Evolutionary conservation across 306 rosid species (phyloP), one percentile per base, ranked within the genome.

Genomic region (Vigna reflexopilosa): DNA sequence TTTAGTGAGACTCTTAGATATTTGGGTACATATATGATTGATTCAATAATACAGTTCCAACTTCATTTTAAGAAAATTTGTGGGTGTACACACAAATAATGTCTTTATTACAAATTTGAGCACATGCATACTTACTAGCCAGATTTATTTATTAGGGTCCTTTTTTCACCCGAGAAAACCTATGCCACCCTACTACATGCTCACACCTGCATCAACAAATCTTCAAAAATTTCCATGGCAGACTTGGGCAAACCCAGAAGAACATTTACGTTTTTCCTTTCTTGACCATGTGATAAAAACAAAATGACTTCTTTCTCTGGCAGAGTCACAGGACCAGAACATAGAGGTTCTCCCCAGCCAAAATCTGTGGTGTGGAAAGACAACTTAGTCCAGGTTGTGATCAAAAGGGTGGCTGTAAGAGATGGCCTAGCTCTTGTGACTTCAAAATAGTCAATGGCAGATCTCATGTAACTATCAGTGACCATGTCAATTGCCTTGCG

Each of bases 331-430:
- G 96, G 97, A 22, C 96, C 96, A 6, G 96, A 90, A 58, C 85
- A 87, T 11, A 85, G 2, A 40, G 98, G 92, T 14, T 93, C 88
- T 11, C 93, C 98, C 98, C 97, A 93, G 0, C 97, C 98, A 17
- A 93, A 93, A 70, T 91, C 89, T 4, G 91, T 80, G 6, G 92
- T 77, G 78, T 90, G 93, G 9, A 93, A 90, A 51, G 90, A 73
- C 16, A 91, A 79, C 72, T 77, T 93, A 9, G 96, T 86, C 98
- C 97, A 93, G 50, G 97, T 85, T 45, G 93, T 91, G 66, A 91
- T 84, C 88, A 93, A 22, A 47, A 93, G 87, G 3, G 97, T 91
- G 3, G 89, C 91, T 2, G 91, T 71, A 38, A 95, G 67, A 3
- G 91, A 87, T 83, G 97, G 97, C 88, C 97, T 88, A 0, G 86